These are phyloP conservation scores for Saturnispora dispora DNA, from an alignment of 805 yeast genomes.

Conservation along the genomic window DNA sequence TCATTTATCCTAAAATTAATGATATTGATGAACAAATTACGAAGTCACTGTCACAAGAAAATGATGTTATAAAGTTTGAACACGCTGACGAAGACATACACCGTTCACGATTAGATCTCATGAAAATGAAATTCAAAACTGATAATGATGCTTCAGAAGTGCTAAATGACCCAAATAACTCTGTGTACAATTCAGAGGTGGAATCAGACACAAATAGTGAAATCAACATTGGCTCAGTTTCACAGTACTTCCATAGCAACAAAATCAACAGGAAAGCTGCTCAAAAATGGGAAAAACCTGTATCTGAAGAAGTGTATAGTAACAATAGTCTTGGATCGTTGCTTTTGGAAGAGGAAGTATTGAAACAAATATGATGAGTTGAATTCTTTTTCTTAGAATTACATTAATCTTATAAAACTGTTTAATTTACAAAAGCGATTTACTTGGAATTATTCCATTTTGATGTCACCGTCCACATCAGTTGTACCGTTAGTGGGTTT, in stretches of 20 bases:
- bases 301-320: neutral
- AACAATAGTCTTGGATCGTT: slow-evolving; percentile 22
- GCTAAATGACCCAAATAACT: neutral
- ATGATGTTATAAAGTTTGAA: neutral
- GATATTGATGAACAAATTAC: neutral
- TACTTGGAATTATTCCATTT: neutral
- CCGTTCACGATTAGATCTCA: neutral
- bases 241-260: slow-evolving; percentile 19
- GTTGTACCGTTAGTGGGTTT: neutral
- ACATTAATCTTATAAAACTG: neutral
- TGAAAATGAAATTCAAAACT: neutral
- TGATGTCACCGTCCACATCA: slow-evolving; percentile 3
- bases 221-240: slow-evolving; percentile 20
- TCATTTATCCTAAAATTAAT: neutral
- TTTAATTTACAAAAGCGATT: neutral
- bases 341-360: slow-evolving; percentile 22
- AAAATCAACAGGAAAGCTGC: neutral
- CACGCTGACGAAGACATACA: neutral
- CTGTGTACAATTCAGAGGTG: neutral
- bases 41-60: neutral
- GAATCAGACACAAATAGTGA: slow-evolving; percentile 9
- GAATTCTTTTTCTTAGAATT: neutral
- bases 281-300: neutral
- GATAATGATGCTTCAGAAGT: neutral
- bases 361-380: slow-evolving; percentile 12